phyloP scores from a whole-genome alignment of 2,329 filamentous ascomycete species.

The Trichophyton rubrum region DNA sequence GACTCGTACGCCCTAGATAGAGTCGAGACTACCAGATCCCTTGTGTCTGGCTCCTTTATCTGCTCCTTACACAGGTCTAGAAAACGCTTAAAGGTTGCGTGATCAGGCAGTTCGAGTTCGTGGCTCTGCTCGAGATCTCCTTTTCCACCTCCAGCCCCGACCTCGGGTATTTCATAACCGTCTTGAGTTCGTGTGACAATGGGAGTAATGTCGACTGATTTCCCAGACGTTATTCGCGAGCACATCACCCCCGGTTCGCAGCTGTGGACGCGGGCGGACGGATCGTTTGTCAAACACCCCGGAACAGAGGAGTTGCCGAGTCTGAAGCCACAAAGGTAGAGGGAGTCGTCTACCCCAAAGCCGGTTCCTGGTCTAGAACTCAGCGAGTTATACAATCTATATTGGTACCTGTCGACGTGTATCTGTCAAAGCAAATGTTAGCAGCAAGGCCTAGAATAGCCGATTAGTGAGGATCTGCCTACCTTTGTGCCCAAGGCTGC shows the following conservation, averaged over 20 bases:
- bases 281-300: constrained; percentile 56
- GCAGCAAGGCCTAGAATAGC: neutral
- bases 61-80: constrained; percentile 38
- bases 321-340: constrained; percentile 58
- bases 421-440: constrained; percentile 38
- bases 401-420: constrained; percentile 73
- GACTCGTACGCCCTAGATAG: constrained; percentile 24
- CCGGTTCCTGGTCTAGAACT: constrained; percentile 31
- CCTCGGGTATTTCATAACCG: constrained; percentile 55
- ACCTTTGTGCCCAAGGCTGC: constrained; percentile 54
- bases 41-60: constrained; percentile 20
- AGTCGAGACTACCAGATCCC: constrained; percentile 20
- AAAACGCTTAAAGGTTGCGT: constrained; percentile 39
- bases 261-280: constrained; percentile 59
- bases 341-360: constrained; percentile 44
- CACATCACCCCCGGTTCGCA: constrained; percentile 58
- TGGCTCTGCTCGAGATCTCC: constrained; percentile 58
- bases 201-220: constrained; percentile 63
- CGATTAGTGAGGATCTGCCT: constrained; percentile 9
- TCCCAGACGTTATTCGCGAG: constrained; percentile 28
- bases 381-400: constrained; percentile 57
- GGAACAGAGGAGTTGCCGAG: constrained; percentile 58
- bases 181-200: constrained; percentile 50
- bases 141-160: constrained; percentile 66
- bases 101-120: constrained; percentile 49